phyloP scores from a whole-genome alignment of 2,329 filamentous ascomycete genomes.

The Hypomyces perniciosus region DNA sequence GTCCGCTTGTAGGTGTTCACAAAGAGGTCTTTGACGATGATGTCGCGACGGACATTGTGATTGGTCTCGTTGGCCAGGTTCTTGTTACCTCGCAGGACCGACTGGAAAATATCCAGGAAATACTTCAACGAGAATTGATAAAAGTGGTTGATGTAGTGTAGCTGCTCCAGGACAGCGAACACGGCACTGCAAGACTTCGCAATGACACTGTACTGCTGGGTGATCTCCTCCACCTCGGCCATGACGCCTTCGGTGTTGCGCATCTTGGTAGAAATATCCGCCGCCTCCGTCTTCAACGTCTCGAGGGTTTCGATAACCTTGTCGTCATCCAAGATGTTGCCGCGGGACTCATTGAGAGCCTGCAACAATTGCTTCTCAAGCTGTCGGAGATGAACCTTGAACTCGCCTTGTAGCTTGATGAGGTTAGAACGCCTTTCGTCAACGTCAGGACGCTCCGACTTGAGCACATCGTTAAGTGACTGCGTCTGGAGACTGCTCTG shows the following conservation, averaged over 20 bases:
- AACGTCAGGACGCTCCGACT: slow-evolving; percentile 94
- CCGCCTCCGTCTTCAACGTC: slow-evolving; percentile 95
- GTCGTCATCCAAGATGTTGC: slow-evolving; percentile 97
- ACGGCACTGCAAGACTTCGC: slow-evolving; percentile 94
- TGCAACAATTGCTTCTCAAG: slow-evolving; percentile 91
- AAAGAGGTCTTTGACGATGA: slow-evolving; percentile 88
- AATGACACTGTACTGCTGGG: slow-evolving; percentile 87
- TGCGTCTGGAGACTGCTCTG: slow-evolving; percentile 98
- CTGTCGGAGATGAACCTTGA: slow-evolving; percentile 94
- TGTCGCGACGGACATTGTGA: slow-evolving; percentile 73
- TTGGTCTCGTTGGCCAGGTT: slow-evolving; percentile 64
- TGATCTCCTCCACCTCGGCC: slow-evolving; percentile 95
- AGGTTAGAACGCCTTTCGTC: slow-evolving; percentile 94
- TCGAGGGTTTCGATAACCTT: slow-evolving; percentile 97
- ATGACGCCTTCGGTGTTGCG: slow-evolving; percentile 95
- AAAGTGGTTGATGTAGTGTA: slow-evolving; percentile 98
- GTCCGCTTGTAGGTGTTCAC: slow-evolving; percentile 88
- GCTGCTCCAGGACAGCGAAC: slow-evolving; percentile 91
- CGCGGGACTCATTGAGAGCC: slow-evolving; percentile 92
- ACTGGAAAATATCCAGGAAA: slow-evolving; percentile 95
- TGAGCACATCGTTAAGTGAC: slow-evolving; percentile 93
- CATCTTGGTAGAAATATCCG: slow-evolving; percentile 94
- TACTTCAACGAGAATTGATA: slow-evolving; percentile 99
- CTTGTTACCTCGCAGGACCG: slow-evolving; percentile 76
- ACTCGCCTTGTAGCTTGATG: slow-evolving; percentile 98